These are phyloP conservation scores for Lathyrus sativus DNA, from an alignment of 306 rosid genomes.

Conservation along the genomic window DNA sequence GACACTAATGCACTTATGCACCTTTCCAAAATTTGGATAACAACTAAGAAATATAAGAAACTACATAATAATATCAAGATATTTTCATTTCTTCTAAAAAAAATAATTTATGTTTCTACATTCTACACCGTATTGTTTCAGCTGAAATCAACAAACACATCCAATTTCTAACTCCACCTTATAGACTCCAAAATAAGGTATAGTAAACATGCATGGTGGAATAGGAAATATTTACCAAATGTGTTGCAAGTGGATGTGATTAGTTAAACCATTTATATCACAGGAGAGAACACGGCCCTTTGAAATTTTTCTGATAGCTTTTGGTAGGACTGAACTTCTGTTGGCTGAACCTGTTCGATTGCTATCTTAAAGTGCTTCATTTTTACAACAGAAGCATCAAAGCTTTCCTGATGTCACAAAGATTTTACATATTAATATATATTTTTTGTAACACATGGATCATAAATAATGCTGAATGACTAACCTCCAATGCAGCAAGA, in stretches of 20 bases:
- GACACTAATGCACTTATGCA: too few species aligned
- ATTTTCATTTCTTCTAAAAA: background rate
- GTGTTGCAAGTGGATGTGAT: conserved; percentile 33
- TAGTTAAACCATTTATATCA: conserved; percentile 45
- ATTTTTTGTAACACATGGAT: conserved; percentile 19
- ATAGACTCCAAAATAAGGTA: conserved; percentile 28
- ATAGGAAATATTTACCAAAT: conserved; percentile 49
- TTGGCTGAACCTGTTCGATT: conserved; percentile 63
- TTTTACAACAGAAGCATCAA: conserved; percentile 62
- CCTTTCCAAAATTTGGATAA: too few species aligned
- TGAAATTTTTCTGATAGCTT: conserved; percentile 68
- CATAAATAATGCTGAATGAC: conserved; percentile 34
- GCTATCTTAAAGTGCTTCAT: conserved; percentile 75
- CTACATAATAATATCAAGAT: background rate
- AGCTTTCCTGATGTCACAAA: conserved; percentile 59
- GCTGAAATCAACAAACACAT: conserved; percentile 1
- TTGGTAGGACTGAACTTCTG: conserved; percentile 64
- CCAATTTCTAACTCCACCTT: conserved; percentile 5
- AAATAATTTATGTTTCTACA: conserved; percentile 2
- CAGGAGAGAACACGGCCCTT: conserved; percentile 57
- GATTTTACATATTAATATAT: conserved; percentile 24
- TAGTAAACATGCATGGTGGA: conserved; percentile 16
- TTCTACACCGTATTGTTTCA: background rate
- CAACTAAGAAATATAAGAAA: background rate
- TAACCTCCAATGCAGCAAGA: conserved; percentile 80